A percentile compares a stretch with the other conserved stretches of the same genome.
Conservation (phyloP, 192 early-diverging fungal genomes). For the Phlyctochytrium bullatum region DNA sequence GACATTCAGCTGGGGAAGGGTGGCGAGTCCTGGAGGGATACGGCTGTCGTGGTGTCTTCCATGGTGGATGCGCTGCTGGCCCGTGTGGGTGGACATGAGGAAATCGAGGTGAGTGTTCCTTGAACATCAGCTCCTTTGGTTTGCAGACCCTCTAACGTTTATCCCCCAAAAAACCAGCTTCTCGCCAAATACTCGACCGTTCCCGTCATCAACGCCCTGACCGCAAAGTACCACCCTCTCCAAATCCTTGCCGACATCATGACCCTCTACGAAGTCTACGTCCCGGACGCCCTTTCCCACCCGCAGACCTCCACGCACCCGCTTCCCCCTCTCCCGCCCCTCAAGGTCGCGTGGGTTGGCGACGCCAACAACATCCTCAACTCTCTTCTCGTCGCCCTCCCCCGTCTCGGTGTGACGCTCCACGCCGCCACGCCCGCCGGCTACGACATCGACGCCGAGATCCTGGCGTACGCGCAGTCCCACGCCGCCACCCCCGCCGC, state of each 20-base stretch:
- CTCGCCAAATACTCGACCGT: conserved; percentile 84
- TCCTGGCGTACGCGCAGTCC: conserved; percentile 64
- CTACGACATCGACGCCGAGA: conserved; percentile 70
- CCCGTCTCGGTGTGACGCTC: conserved; percentile 82
- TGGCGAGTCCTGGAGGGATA: conserved; percentile 91
- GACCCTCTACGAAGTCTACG: conserved; percentile 84
- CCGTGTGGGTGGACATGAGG: conserved; percentile 82
- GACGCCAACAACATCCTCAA: conserved; percentile 98
- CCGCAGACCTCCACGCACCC: conserved; percentile 3
- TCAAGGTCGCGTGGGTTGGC: conserved; percentile 96
- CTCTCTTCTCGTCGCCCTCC: conserved; percentile 83
- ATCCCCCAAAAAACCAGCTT: conserved; percentile 39
- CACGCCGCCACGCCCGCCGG: conserved; percentile 80
- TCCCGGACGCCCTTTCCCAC: conserved; percentile 27
- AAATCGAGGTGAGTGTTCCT: conserved; percentile 67
- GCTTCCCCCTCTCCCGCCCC: conserved; percentile 40
- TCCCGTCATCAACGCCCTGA: conserved; percentile 95
- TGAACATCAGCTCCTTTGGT: background rate
- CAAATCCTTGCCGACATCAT: conserved; percentile 95
- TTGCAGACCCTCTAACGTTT: background rate
- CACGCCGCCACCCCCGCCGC: conserved; percentile 52
- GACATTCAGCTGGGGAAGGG: conserved; percentile 93
- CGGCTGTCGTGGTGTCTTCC: conserved; percentile 83
- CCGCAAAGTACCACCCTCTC: conserved; percentile 92
- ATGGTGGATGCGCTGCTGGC: conserved; percentile 98